Conservation (phyloP, 208 protist species). For the Vickermania ingenoplastis region DNA sequence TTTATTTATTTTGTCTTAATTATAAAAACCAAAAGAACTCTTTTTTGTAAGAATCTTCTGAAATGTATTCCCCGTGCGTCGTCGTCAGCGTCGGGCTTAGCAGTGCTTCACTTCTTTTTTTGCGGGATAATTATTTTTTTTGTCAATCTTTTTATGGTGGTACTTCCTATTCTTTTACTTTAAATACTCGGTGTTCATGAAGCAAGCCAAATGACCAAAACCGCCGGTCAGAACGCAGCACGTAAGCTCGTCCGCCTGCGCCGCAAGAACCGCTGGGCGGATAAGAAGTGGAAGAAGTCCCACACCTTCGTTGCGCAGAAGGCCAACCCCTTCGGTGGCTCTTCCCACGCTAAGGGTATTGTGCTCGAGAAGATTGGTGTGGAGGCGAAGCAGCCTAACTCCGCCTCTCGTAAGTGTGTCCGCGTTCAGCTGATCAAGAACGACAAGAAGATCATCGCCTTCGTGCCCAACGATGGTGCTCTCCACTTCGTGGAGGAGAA, state of each 20-base stretch:
- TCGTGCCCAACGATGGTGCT: constrained; percentile 99
- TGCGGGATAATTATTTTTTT: no score
- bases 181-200: no score
- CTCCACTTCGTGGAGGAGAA: constrained; percentile 99
- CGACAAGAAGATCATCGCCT: constrained; percentile 99
- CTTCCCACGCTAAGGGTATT: constrained; percentile 99
- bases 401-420: constrained; percentile 99
- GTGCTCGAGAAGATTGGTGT: constrained; percentile 99
- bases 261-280: constrained; percentile 94
- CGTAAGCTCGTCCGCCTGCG: constrained; percentile 95
- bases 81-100: no score
- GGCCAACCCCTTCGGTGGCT: constrained; percentile 96
- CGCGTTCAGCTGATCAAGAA: constrained; percentile 99
- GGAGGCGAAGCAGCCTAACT: constrained; percentile 99
- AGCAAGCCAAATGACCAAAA: constrained; percentile 97
- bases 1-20: constrained; percentile 16
- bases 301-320: constrained; percentile 94
- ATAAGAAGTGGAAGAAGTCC: constrained; percentile 98
- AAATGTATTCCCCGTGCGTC: no score
- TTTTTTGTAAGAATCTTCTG: no score
- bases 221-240: constrained; percentile 95
- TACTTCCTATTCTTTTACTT: no score
- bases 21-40: no score
- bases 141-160: no score
- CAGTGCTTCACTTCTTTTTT: no score